phyloP scores from a whole-genome alignment of 306 rosid genomes.

The Inga laurina region DNA sequence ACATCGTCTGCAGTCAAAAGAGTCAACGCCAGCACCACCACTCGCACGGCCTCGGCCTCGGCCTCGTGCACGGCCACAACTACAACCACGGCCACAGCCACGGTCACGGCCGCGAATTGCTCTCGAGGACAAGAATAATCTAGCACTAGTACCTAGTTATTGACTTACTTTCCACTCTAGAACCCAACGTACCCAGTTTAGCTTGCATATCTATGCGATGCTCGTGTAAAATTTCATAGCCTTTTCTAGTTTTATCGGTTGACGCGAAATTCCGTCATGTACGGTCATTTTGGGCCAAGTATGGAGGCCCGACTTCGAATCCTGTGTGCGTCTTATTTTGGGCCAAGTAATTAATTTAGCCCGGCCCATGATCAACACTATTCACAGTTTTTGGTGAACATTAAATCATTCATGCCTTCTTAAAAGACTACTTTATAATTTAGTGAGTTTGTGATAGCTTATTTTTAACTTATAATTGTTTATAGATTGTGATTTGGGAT shows the following conservation, averaged over 20 bases:
- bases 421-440: no score
- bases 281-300: neutral
- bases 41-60: neutral
- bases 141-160: neutral
- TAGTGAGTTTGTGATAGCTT: no score
- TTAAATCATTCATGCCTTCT: no score
- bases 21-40: neutral
- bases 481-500: no score
- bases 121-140: constrained; percentile 15
- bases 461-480: no score
- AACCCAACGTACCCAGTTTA: constrained; percentile 8
- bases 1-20: constrained; percentile 59
- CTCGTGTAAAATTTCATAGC: constrained; percentile 18
- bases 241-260: neutral
- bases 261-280: neutral
- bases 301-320: neutral
- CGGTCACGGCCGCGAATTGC: neutral
- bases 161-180: no score
- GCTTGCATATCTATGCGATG: constrained; percentile 2
- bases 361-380: neutral
- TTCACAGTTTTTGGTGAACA: neutral
- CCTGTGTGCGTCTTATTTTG: neutral
- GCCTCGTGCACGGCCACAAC: neutral
- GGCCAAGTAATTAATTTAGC: neutral
- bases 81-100: neutral